phyloP scores from a whole-genome alignment of 306 rosid species.

The Fagus sylvatica region DNA sequence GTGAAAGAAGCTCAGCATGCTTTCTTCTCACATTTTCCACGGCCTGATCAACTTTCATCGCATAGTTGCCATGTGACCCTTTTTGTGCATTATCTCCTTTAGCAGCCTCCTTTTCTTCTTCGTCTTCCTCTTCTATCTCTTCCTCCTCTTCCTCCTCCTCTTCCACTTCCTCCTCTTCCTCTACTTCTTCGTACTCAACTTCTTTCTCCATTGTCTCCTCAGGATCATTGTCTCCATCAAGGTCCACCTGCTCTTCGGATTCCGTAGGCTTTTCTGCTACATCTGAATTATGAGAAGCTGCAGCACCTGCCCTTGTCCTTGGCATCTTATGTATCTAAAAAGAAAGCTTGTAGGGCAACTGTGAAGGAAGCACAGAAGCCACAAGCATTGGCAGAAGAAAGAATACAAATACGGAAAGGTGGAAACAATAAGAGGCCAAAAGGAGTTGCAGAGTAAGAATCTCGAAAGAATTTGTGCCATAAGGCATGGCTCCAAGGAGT shows the following conservation, averaged over 20 bases:
- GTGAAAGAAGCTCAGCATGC: constrained; percentile 70
- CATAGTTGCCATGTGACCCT: background rate
- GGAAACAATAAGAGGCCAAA: constrained; percentile 74
- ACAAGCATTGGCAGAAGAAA: constrained; percentile 69
- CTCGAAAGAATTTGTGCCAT: constrained; percentile 60
- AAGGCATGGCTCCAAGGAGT: constrained; percentile 60
- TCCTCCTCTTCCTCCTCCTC: constrained; percentile 38
- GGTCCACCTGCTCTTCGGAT: constrained; percentile 68
- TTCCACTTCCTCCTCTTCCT: constrained; percentile 64
- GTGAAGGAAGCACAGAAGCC: constrained; percentile 73
- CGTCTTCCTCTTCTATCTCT: constrained; percentile 42
- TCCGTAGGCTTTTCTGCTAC: constrained; percentile 43
- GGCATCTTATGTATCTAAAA: constrained; percentile 68
- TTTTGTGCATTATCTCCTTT: background rate
- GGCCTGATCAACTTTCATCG: constrained; percentile 24
- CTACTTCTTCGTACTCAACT: constrained; percentile 71
- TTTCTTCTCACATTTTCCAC: constrained; percentile 46
- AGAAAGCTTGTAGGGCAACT: constrained; percentile 75
- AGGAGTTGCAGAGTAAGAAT: constrained; percentile 70
- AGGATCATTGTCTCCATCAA: constrained; percentile 65
- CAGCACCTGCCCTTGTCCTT: constrained; percentile 43
- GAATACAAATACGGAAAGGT: constrained; percentile 68
- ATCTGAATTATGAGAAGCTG: constrained; percentile 31
- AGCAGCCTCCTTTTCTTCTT: constrained; percentile 21
- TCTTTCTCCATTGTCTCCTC: constrained; percentile 65